These are phyloP conservation scores for Glarea lozoyensis DNA, from an alignment of 495 filamentous ascomycete genomes.

Conservation along the genomic window DNA sequence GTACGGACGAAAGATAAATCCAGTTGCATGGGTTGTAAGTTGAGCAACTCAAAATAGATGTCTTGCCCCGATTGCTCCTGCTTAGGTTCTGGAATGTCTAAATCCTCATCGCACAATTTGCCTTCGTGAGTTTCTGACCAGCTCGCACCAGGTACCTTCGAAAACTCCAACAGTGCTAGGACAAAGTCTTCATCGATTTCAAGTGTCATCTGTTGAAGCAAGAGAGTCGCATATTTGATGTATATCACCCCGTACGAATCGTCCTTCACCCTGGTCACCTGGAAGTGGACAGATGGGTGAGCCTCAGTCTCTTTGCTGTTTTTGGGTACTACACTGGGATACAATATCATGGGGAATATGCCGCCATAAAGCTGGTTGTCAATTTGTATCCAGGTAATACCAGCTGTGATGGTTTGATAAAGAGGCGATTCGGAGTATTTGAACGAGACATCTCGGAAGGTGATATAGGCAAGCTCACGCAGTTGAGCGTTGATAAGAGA, in stretches of 20 bases:
- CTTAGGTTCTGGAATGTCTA: constrained; percentile 89
- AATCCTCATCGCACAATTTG: constrained; percentile 75
- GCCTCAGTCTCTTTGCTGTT: constrained; percentile 94
- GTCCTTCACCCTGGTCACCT: constrained; percentile 91
- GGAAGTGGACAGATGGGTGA: constrained; percentile 87
- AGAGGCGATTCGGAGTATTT: constrained; percentile 86
- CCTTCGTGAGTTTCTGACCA: constrained; percentile 77
- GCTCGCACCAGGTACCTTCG: constrained; percentile 86
- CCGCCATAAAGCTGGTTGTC: constrained; percentile 98
- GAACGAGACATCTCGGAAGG: constrained; percentile 84
- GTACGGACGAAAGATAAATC: constrained; percentile 96
- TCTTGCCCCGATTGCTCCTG: constrained; percentile 77
- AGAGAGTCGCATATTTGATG: constrained; percentile 92
- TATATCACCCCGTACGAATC: constrained; percentile 97
- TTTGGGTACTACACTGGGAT: constrained; percentile 98
- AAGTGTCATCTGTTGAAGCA: constrained; percentile 95
- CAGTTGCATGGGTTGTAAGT: constrained; percentile 95
- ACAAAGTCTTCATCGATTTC: constrained; percentile 98
- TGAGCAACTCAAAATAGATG: constrained; percentile 94
- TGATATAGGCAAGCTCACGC: constrained; percentile 88
- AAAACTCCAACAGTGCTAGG: constrained; percentile 90
- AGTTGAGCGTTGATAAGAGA: constrained; percentile 89
- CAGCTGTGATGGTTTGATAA: constrained; percentile 81
- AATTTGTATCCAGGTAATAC: constrained; percentile 97
- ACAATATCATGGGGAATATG: constrained; percentile 94